Evolutionary conservation across 2,329 filamentous ascomycete genomes (phyloP).

Genomic region (Trichoderma sp.): DNA sequence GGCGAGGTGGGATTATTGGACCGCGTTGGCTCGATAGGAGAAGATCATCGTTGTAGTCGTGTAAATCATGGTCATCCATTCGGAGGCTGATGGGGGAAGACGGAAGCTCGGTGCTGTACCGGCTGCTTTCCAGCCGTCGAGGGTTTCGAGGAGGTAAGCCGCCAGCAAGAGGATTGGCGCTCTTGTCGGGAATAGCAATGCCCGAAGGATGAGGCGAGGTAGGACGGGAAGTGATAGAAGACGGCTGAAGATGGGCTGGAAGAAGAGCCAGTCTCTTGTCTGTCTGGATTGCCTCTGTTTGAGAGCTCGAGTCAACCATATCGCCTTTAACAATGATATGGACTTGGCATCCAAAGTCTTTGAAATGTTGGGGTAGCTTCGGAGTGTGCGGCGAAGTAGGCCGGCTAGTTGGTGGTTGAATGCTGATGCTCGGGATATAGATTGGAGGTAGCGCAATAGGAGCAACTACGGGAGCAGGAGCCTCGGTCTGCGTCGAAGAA

Average conservation of each 20-base stretch:
- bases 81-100: constrained; percentile 44
- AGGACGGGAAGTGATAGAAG: constrained; percentile 64
- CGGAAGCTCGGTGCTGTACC: constrained; percentile 46
- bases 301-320: constrained; percentile 48
- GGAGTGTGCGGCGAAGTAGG: constrained; percentile 75
- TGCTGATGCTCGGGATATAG: constrained; percentile 79
- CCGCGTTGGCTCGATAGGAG: constrained; percentile 61
- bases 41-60: constrained; percentile 74
- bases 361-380: constrained; percentile 75
- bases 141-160: constrained; percentile 59
- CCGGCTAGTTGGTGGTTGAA: constrained; percentile 81
- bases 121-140: constrained; percentile 48
- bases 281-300: constrained; percentile 88
- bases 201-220: constrained; percentile 48
- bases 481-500: constrained; percentile 60
- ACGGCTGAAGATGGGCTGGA: constrained; percentile 75
- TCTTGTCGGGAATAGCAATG: constrained; percentile 34
- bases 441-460: constrained; percentile 41
- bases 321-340: constrained; percentile 30
- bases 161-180: constrained; percentile 52
- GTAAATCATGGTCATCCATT: constrained; percentile 41
- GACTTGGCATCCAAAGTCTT: constrained; percentile 83
- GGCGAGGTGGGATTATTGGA: constrained; percentile 65
- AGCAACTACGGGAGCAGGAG: constrained; percentile 25
- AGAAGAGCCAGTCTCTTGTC: constrained; percentile 74